Base-by-base conservation (phyloP, 1,284 basidiomycete species). In the Macrocybe sp. region DNA sequence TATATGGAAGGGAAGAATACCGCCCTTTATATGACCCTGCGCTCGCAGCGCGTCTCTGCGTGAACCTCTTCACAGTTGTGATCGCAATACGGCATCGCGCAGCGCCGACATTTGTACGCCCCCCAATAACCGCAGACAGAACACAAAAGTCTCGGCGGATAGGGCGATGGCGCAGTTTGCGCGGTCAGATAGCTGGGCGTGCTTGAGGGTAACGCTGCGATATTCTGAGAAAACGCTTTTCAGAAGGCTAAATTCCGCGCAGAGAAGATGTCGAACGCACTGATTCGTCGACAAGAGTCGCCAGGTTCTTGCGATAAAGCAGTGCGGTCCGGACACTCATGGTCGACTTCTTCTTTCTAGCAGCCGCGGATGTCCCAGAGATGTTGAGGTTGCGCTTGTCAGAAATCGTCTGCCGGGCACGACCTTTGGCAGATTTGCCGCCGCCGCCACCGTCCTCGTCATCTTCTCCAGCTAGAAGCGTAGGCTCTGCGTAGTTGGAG, bases 311-410 rank as follows among this genome's bases (percentile, higher is more conserved):
- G 54, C 83, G 81, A 64, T 92, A 92, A 40, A 92, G 67, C 14
- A 92, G 69, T 22, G 89, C 86, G 36, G 81, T 79, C 49, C 89
- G 75, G 43, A 91, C 79, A 57, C 79, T 83, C 79, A 85, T 85
- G 12, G 78, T 85, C n/a, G 85, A 83, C 61, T 88, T 89, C 67
- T 86, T 89, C 71, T 81, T 83, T 59, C 70, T 76, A 43, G 73
- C 72, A 7, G 71, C 73, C 45, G 73, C 62, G 46, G 73, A 75
- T 43, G 59, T 70, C 9, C 71, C 72, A 44, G 61, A 59, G 37
- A 73, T 66, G 36, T 72, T 69, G 48, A 77, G 68, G 45, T 68
- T 66, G 46, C 80, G 77, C 67, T 85, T 85, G 72, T 89, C 85
- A 37, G 85, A 87, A 45, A 88, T 81, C 11, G 79, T 79, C 57